Evolutionary conservation across 805 yeast genomes (phyloP).

Genomic region (Komagataella mondaviorum): DNA sequence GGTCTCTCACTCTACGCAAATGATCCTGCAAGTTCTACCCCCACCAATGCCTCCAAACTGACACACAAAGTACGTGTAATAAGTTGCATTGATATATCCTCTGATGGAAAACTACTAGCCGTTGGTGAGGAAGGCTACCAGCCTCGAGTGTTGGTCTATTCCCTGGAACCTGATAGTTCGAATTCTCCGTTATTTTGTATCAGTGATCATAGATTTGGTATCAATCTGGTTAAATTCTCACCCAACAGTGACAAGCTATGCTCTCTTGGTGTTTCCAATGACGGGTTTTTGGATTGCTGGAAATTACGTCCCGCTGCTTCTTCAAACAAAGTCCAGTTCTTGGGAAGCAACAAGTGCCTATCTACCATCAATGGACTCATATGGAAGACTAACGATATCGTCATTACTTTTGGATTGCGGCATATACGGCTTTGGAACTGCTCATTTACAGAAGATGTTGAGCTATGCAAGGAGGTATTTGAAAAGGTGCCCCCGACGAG

Average conservation of each 20-base stretch:
- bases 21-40: neutral
- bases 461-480: neutral
- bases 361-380: constrained; percentile 38
- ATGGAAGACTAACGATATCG: constrained; percentile 35
- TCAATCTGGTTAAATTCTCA: constrained; percentile 40
- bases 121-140: constrained; percentile 62
- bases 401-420: constrained; percentile 49
- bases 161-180: constrained; percentile 35
- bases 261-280: constrained; percentile 55
- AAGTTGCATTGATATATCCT: constrained; percentile 44
- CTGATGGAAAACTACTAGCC: constrained; percentile 40
- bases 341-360: constrained; percentile 50
- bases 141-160: constrained; percentile 50
- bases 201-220: constrained; percentile 55
- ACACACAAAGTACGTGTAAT: constrained; percentile 33
- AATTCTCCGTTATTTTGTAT: constrained; percentile 38
- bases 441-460: neutral
- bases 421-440: constrained; percentile 49
- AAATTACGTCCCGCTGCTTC: constrained; percentile 7
- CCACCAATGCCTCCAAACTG: constrained; percentile 6
- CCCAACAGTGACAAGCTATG: constrained; percentile 42
- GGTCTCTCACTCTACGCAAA: neutral
- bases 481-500: neutral
- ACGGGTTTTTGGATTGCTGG: constrained; percentile 60
- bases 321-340: constrained; percentile 18